Evolutionary conservation across 169 alveolate genomes (phyloP), one percentile per base, ranked within the genome.

Genomic region (Babesia sp.): DNA sequence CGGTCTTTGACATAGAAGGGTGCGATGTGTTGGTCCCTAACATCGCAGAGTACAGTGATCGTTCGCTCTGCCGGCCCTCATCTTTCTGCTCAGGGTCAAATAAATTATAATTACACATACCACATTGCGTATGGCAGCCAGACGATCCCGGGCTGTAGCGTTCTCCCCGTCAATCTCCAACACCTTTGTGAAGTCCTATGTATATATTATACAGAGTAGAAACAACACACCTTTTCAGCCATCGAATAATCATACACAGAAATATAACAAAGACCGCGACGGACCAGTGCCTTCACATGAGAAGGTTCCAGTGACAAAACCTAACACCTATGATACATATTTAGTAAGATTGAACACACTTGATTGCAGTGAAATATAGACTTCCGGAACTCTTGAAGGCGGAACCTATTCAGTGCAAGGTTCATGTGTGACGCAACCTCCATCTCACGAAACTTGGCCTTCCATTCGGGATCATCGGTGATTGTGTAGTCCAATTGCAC

Each of bases 401-500:
- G 71, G 68, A 68, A 71, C 26, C 63, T 31, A 42, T 59, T 54
- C 51, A 81, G 53, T 36, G 85, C 84, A 53, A 72, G 61, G 57
- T 81, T 81, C 63, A 64, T 33, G 69, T 71, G 46, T 28, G 85
- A 55, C 18, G 39, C 31, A 28, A 45, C 22, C 56, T 67, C 64
- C 66, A 81, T n/a, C 29, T 67, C 74, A 28, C 71, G 68, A 63
- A 81, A 72, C 36, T 71, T 81, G 18, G 54, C 45, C 59, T 24
- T 55, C 72, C 63, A 71, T 44, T 71, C 74, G 14, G 45, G 81
- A 24, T 68, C 82, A 29, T 81, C 81, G 3, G 89, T 71, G 53
- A 81, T 71, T 31, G 89, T 71, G 85, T 81, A 81, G 36, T 81
- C 89, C 74, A 81, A 69, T 36, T 81, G 89, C 24, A 81, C 37